Evolutionary conservation across 306 rosid species (phyloP), one percentile per base, ranked within the genome.

Genomic region (Glycine latifolia): DNA sequence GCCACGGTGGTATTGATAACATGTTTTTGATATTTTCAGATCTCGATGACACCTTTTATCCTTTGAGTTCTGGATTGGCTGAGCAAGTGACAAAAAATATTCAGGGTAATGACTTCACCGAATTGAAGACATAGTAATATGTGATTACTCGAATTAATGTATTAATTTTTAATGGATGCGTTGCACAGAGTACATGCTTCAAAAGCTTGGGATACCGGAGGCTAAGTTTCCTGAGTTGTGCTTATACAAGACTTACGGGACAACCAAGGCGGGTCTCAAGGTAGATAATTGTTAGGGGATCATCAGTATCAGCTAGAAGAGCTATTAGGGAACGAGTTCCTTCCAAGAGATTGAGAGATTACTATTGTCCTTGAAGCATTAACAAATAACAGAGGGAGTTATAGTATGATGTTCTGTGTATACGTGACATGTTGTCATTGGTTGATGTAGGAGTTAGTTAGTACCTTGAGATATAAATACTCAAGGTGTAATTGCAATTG

Each of bases 191-290:
- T 26, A 83, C 83, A 95, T 95, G 95, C 17, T 80, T 76, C 67
- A 88, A 50, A 91, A 88, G 89, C 97, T 95, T 67, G 26, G 26
- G 26, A 20, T 20, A 20, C 26, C 26, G 26, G 26, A 20, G 26
- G 26, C 26, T 20, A 20, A 20, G 26, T 1, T 26, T 26, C 31
- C 31, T 26, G 31, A 26, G 31, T 26, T 2, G 31, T 26, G 31
- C 31, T 26, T 95, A 60, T 95, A 95, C 79, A 90, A 87, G 88
- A 73, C 80, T 56, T 92, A 95, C 39, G 98, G 97, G 44, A 92
- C 98, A 35, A 95, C 97, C 41, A 78, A 92, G 97, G 97, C 98
- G 35, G 97, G 97, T 85, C 98, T 95, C 46, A 90, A 80, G 89
- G 98, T 91, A 88, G 31, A n/a, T n/a, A n/a, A n/a, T n/a, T n/a